These are phyloP conservation scores for Neofusicoccum cordaticola DNA, from an alignment of 2,329 filamentous ascomycete genomes.

Conservation along the genomic window DNA sequence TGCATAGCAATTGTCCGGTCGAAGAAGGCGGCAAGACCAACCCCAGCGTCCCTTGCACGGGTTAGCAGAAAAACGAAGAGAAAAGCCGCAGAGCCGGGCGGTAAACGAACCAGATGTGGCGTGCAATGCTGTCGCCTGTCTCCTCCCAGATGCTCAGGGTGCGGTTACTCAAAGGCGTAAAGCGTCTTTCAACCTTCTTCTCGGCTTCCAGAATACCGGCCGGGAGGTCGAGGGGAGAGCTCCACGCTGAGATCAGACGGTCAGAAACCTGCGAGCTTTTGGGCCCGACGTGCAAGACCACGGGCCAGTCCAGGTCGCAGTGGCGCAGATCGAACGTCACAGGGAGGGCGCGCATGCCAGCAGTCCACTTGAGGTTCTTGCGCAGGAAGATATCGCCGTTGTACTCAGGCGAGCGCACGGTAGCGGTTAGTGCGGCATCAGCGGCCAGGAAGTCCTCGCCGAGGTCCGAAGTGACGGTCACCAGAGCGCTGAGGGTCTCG, in stretches of 20 bases:
- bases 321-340: constrained; percentile 42
- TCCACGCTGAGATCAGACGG: constrained; percentile 57
- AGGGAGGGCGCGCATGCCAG: constrained; percentile 43
- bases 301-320: constrained; percentile 37
- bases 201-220: constrained; percentile 42
- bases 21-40: constrained; percentile 56
- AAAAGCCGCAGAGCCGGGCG: constrained; percentile 16
- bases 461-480: constrained; percentile 68
- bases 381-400: constrained; percentile 42
- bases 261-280: constrained; percentile 29
- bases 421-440: constrained; percentile 44
- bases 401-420: constrained; percentile 30
- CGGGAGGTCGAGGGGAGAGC: constrained; percentile 42
- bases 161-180: constrained; percentile 42
- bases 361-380: constrained; percentile 44
- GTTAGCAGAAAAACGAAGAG: constrained; percentile 13
- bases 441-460: constrained; percentile 62
- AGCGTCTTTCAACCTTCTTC: constrained; percentile 56
- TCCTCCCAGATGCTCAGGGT: constrained; percentile 62
- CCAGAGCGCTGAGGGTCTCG: constrained; percentile 48
- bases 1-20: constrained; percentile 41
- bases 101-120: constrained; percentile 62
- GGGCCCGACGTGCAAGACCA: constrained; percentile 41
- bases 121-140: constrained; percentile 69
- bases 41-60: constrained; percentile 53